Evolutionary conservation across 164 flowering plant species (phyloP).

Genomic region (Stephania japonica): DNA sequence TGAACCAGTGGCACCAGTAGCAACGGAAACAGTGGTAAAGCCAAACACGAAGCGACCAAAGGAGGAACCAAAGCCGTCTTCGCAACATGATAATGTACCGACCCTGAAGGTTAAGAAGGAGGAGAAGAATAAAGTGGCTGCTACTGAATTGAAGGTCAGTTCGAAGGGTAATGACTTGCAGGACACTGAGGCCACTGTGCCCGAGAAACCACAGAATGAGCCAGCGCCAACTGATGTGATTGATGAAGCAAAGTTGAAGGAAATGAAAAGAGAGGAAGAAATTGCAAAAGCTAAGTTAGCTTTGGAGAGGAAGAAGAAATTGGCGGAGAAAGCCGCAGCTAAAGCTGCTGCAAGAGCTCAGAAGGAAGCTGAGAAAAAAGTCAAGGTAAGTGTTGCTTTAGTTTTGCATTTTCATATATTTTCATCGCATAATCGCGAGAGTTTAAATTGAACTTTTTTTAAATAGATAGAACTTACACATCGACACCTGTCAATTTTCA

Average conservation of each 20-base stretch:
- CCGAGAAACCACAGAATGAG: conserved; percentile 34
- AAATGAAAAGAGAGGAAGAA: conserved; percentile 77
- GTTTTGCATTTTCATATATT: background rate
- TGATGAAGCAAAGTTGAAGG: conserved; percentile 64
- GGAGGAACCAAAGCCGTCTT: conserved; percentile 43
- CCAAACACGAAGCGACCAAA: conserved; percentile 33
- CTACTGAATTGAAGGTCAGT: conserved; percentile 14
- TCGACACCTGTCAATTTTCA: conserved; percentile 21
- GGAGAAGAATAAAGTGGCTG: conserved; percentile 18
- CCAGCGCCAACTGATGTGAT: conserved; percentile 22
- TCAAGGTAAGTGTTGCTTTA: conserved; percentile 51
- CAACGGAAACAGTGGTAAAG: conserved; percentile 36
- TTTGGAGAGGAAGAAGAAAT: conserved; percentile 42
- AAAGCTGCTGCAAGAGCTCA: conserved; percentile 81
- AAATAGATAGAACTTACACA: background rate
- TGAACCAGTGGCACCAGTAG: conserved; percentile 30
- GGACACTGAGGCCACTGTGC: conserved; percentile 25
- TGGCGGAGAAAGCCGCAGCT: conserved; percentile 38
- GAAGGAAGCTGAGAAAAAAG: conserved; percentile 91
- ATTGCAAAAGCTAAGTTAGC: conserved; percentile 76
- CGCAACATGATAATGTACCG: conserved; percentile 22
- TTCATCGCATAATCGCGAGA: no score
- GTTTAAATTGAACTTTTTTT: background rate
- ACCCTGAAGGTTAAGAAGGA: conserved; percentile 45
- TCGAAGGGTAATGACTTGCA: conserved; percentile 25